Evolutionary conservation across 2,329 filamentous ascomycete species (phyloP).

Genomic region (Ophiobolus disseminans): DNA sequence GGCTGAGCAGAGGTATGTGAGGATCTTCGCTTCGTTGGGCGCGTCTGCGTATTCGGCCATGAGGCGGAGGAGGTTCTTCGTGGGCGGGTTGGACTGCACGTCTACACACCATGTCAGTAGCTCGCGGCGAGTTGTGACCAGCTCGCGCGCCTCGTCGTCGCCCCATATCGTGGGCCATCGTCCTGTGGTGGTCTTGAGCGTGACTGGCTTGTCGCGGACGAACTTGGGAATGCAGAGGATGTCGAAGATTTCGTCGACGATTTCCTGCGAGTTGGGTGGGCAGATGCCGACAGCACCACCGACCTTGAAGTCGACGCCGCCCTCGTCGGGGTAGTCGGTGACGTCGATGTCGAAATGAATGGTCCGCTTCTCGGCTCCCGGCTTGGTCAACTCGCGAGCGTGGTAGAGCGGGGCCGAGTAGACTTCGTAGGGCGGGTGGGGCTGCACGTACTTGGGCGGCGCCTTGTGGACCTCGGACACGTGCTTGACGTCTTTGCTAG

Average conservation of each 20-base stretch:
- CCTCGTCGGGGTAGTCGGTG: conserved; percentile 87
- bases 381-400: conserved; percentile 83
- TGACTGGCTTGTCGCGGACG: conserved; percentile 81
- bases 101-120: conserved; percentile 96
- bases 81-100: conserved; percentile 89
- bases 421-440: conserved; percentile 91
- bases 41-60: conserved; percentile 84
- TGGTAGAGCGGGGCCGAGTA: conserved; percentile 87
- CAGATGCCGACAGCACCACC: conserved; percentile 94
- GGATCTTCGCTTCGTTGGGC: conserved; percentile 84
- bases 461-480: conserved; percentile 61
- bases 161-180: conserved; percentile 99
- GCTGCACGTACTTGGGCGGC: conserved; percentile 89
- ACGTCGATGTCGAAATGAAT: conserved; percentile 98
- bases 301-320: conserved; percentile 90
- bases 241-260: conserved; percentile 86
- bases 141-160: conserved; percentile 80
- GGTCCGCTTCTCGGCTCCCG: conserved; percentile 92
- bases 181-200: conserved; percentile 78
- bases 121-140: conserved; percentile 89
- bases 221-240: conserved; percentile 80
- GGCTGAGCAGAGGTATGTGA: conserved; percentile 83
- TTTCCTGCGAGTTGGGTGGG: conserved; percentile 78
- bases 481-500: conserved; percentile 51
- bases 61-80: conserved; percentile 83